Conservation (phyloP, 176 grass and related monocot genomes). For the Puccinellia tenuiflora region DNA sequence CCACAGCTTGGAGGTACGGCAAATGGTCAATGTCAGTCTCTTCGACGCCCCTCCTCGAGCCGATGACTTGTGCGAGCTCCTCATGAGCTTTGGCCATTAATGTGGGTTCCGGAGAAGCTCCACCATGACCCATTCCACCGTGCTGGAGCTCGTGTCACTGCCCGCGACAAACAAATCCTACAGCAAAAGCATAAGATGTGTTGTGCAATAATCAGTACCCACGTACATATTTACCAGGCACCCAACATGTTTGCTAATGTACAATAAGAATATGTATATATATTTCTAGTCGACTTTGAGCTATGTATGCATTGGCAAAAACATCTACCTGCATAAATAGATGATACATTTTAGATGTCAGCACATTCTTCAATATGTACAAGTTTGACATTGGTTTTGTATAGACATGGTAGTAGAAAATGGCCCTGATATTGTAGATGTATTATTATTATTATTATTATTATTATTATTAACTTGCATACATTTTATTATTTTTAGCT, state of each 20-base stretch:
- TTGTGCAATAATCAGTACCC: neutral
- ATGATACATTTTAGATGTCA: too few species aligned
- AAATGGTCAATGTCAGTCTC: slow-evolving; percentile 23
- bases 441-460: too few species aligned
- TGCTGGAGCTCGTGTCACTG: neutral
- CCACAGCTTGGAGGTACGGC: slow-evolving; percentile 39
- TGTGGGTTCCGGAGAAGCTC: slow-evolving; percentile 35
- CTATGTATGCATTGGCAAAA: neutral
- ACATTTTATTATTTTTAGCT: too few species aligned
- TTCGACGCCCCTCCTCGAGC: slow-evolving; percentile 18
- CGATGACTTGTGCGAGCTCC: slow-evolving; percentile 23
- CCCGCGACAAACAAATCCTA: neutral
- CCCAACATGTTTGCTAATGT: neutral
- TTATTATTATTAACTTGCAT: too few species aligned
- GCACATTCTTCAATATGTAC: too few species aligned
- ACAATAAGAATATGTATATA: too few species aligned
- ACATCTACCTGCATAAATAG: too few species aligned
- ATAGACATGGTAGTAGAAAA: too few species aligned
- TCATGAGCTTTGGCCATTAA: slow-evolving; percentile 16
- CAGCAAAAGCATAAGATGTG: neutral
- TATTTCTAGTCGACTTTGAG: neutral
- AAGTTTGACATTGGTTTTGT: too few species aligned
- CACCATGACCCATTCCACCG: slow-evolving; percentile 44
- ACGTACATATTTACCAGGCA: neutral
- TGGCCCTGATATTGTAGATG: too few species aligned